Evolutionary conservation across 139 green algal genomes (phyloP).

Genomic region (Ettlia oleoabundans): DNA sequence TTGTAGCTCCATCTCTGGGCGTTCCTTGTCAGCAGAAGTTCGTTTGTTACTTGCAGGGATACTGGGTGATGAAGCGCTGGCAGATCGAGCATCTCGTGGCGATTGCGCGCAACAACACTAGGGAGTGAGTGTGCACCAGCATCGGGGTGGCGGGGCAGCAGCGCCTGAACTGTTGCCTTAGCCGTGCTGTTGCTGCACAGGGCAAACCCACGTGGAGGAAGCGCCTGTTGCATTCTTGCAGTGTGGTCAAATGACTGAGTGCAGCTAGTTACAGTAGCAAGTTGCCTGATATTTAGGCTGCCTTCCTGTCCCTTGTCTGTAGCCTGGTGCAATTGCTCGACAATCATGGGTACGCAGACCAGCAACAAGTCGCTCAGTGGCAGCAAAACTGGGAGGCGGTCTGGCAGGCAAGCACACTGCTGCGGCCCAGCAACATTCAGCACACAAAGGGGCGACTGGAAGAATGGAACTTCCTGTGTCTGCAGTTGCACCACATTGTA

Average conservation of each 20-base stretch:
- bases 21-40: no score
- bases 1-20: no score
- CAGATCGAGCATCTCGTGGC: neutral
- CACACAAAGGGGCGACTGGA: neutral
- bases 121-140: neutral
- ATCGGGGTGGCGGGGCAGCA: no score
- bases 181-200: no score
- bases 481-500: neutral
- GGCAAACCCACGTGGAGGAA: no score
- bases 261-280: no score
- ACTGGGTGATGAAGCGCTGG: neutral
- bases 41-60: neutral
- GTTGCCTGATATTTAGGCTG: neutral
- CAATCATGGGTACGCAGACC: neutral
- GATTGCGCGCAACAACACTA: neutral
- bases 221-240: no score
- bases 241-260: no score
- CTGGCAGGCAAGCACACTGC: neutral
- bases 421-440: neutral
- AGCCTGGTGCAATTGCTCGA: constrained; percentile 16
- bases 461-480: neutral
- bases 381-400: neutral
- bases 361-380: neutral
- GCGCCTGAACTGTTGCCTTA: neutral
- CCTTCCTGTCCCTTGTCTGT: neutral